A percentile compares a stretch with the other conserved stretches of the same genome.
phyloP scores from a whole-genome alignment of 1,284 basidiomycete species.

The Ganoderma leucocontextum region DNA sequence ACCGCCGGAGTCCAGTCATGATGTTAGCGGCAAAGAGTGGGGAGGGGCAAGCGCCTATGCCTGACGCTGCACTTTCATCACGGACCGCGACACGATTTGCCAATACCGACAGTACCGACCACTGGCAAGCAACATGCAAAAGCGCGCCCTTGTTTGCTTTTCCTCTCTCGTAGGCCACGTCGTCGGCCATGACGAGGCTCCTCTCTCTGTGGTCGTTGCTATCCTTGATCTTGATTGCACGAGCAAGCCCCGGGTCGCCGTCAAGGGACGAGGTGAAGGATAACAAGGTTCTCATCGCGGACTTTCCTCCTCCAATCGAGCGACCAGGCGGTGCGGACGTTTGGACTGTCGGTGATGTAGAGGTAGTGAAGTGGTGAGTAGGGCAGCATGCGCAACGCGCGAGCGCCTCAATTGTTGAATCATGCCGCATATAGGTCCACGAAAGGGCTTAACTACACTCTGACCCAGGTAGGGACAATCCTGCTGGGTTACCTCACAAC shows the following conservation, averaged over 20 bases:
- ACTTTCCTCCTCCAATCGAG: conserved; percentile 4
- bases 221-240: not conserved
- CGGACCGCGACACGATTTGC: not conserved
- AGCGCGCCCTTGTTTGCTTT: not conserved
- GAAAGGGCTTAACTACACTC: conserved; percentile 4
- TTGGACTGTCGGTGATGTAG: conserved; percentile 5
- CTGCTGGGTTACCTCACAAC: conserved; percentile 2
- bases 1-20: not conserved
- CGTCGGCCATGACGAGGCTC: not conserved
- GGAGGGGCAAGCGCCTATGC: not conserved
- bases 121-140: not conserved
- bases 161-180: not conserved
- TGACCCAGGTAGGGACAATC: conserved; percentile 1
- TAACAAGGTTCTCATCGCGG: conserved; percentile 1
- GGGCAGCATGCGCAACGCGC: not conserved
- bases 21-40: not conserved
- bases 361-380: conserved; percentile 6
- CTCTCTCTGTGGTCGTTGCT: not conserved
- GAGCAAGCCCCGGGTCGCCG: not conserved
- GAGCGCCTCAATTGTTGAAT: not conserved
- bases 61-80: conserved; percentile 1
- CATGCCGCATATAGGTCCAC: conserved; percentile 1
- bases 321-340: not conserved
- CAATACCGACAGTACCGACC: not conserved
- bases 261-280: not conserved